Evolutionary conservation across 192 early-diverging fungal genomes (phyloP).

Genomic region (Mortierella antarctica): DNA sequence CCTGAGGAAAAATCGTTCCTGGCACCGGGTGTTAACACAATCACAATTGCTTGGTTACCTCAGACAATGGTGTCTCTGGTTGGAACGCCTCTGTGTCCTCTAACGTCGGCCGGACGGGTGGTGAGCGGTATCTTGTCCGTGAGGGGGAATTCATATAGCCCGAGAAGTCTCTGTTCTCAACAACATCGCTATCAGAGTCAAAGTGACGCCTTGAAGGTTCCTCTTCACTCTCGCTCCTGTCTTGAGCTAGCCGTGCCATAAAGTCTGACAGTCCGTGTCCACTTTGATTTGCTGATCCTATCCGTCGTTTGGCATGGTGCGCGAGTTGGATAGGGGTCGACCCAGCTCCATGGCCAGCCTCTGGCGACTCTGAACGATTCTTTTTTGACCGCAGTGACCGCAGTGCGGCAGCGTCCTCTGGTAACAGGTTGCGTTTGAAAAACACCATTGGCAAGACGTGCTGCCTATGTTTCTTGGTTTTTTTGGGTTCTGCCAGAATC

Average conservation of each 20-base stretch:
- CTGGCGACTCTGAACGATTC: background rate
- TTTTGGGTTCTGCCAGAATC: background rate
- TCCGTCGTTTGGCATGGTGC: slow-evolving; percentile 37
- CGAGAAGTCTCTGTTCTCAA: too few relatives aligned
- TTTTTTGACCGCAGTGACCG: slow-evolving; percentile 11
- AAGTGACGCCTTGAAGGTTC: background rate
- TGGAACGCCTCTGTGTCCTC: background rate
- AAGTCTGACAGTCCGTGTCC: slow-evolving; percentile 8
- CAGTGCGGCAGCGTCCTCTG: slow-evolving; percentile 16
- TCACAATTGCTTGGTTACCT: background rate
- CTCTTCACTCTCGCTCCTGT: slow-evolving; percentile 16
- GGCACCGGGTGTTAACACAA: background rate
- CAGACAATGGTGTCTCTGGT: background rate
- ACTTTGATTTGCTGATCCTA: slow-evolving; percentile 11
- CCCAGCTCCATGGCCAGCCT: background rate
- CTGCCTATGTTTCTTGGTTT: slow-evolving; percentile 6
- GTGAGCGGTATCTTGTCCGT: too few relatives aligned
- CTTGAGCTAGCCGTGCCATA: slow-evolving; percentile 30
- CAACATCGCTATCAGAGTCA: background rate
- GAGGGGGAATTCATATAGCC: too few relatives aligned
- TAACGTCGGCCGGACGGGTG: background rate
- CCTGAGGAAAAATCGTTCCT: too few relatives aligned
- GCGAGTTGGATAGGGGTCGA: slow-evolving; percentile 4
- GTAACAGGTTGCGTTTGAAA: slow-evolving; percentile 20
- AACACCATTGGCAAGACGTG: slow-evolving; percentile 33